Evolutionary conservation across 257 asterid species (phyloP), one percentile per base, ranked within the genome.

Genomic region (Petunia axillaris): DNA sequence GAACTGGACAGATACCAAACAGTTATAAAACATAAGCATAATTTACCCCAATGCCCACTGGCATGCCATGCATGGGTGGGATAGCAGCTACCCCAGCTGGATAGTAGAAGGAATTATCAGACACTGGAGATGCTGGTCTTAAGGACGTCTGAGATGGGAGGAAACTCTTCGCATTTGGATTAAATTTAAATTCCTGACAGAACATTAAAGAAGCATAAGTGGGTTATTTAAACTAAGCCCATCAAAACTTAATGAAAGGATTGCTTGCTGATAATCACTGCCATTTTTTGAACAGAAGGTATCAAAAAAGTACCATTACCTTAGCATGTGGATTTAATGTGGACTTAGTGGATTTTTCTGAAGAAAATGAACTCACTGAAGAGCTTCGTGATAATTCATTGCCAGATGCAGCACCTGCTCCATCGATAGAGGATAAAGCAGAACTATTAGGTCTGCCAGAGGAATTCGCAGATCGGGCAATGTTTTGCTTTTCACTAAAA

Each of bases 321-420:
- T 96, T 96, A 79, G 99, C 98, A 84, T 92, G 79, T 73, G 99
- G 99, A 83, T 96, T 96, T 73, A 96, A 83, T 5, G 90, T 85
- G 62, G 98, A 94, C 85, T 93, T 96, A 2, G 90, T 85, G 62
- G 98, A 94, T 86, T 93, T 96, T 84, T 96, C 99, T 39, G 98
- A 94, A 66, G 98, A 82, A 81, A 94, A 80, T 6, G 99, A 96
- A 87, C 95, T 89, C 82, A 89, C 87, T 41, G 98, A 94, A 74
- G 99, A 94, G 86, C 90, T 91, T 43, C 96, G 85, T 66, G 99
- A 93, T 83, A 92, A 85, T 79, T 94, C 95, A 84, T 87, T 89
- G 82, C 89, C 89, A 77, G 92, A 88, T 82, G 90, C 83, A 78
- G 89, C 87, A 50, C 92, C 97, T 80, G 92, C 96, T 85, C 87